phyloP scores from a whole-genome alignment of 768 basidiomycete species.

The Hericium alpestre region DNA sequence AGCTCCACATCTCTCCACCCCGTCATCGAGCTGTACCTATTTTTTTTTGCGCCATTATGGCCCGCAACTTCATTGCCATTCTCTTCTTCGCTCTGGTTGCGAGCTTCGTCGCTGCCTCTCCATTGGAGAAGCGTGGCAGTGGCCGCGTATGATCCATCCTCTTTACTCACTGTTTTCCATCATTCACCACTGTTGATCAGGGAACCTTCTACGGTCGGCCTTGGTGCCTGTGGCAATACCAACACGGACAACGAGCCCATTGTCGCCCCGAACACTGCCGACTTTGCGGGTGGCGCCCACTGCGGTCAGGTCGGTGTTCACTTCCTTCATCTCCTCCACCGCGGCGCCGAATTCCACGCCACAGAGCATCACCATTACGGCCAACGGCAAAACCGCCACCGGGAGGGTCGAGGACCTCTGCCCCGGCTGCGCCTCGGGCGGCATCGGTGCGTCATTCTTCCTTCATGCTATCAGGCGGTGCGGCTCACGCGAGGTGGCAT shows the following conservation, averaged over 20 bases:
- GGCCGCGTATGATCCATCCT: slow-evolving; percentile 38
- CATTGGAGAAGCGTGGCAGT: slow-evolving; percentile 39
- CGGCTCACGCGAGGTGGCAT: not conserved
- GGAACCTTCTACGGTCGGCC: slow-evolving; percentile 58
- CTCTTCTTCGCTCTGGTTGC: slow-evolving; percentile 30
- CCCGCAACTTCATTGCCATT: slow-evolving; percentile 14
- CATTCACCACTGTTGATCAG: slow-evolving; percentile 22
- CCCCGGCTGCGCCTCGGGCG: slow-evolving; percentile 36
- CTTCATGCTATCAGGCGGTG: not conserved
- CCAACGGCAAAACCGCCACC: slow-evolving; percentile 41
- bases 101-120: slow-evolving; percentile 30
- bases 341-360: not conserved
- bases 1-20: not conserved
- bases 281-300: slow-evolving; percentile 44
- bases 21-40: not conserved
- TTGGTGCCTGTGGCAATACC: slow-evolving; percentile 53
- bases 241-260: slow-evolving; percentile 43
- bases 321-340: not conserved
- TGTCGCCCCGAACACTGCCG: slow-evolving; percentile 47
- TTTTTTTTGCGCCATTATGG: not conserved
- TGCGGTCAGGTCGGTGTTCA: slow-evolving; percentile 45
- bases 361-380: slow-evolving; percentile 42
- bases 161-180: not conserved
- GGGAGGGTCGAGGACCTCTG: slow-evolving; percentile 48
- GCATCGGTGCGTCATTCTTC: slow-evolving; percentile 40